Conservation (phyloP, 2,329 filamentous ascomycete species). For the Colletotrichum incanum region DNA sequence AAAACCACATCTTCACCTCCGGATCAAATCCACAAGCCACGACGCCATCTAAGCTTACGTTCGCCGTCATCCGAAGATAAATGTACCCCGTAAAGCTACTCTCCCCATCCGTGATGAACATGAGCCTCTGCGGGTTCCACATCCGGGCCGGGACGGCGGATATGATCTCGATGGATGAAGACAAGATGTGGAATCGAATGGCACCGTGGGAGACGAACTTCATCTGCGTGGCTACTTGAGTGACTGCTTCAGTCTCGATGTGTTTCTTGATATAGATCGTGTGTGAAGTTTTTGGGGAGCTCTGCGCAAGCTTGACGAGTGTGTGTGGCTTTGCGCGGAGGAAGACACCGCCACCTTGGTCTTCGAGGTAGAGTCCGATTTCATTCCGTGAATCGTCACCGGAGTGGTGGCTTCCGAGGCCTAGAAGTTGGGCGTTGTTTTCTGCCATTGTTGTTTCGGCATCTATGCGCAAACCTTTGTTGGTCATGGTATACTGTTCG, state of each 20-base stretch:
- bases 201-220: neutral
- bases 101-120: conserved; percentile 12
- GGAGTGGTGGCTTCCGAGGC: neutral
- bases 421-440: neutral
- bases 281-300: neutral
- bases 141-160: neutral
- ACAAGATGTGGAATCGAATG: neutral
- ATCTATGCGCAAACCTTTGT: neutral
- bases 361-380: neutral
- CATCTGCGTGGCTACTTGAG: neutral
- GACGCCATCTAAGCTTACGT: neutral
- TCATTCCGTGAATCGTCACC: neutral
- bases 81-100: neutral
- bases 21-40: conserved; percentile 12
- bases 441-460: conserved; percentile 1
- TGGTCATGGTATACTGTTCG: neutral
- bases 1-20: conserved; percentile 7
- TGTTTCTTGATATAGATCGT: neutral
- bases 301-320: neutral
- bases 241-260: neutral
- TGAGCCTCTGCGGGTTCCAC: conserved; percentile 17
- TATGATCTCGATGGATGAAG: neutral
- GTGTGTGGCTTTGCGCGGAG: neutral
- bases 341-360: neutral
- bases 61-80: neutral